A percentile compares a stretch with the other conserved stretches of the same genome.
Evolutionary conservation across 495 filamentous ascomycete genomes (phyloP).

Genomic region (Talaromyces proteolyticus): DNA sequence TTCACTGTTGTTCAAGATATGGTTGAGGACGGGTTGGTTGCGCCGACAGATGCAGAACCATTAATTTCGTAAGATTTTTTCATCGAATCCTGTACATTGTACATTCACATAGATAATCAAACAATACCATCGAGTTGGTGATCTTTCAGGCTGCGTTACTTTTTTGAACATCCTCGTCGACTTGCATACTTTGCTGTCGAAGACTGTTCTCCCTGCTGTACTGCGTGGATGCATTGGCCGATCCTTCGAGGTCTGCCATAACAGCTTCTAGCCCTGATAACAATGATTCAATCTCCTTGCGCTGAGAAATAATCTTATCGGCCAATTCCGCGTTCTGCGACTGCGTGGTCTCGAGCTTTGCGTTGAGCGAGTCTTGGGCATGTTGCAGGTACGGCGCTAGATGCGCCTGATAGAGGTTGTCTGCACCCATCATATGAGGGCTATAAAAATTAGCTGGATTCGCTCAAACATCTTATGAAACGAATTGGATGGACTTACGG

Average conservation of each 20-base stretch:
- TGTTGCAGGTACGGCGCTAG: constrained; percentile 59
- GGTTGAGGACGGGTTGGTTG: constrained; percentile 43
- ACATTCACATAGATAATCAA: constrained; percentile 4
- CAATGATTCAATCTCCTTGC: constrained; percentile 66
- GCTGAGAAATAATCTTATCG: constrained; percentile 57
- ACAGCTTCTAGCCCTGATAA: constrained; percentile 58
- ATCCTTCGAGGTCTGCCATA: constrained; percentile 64
- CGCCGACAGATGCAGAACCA: constrained; percentile 25
- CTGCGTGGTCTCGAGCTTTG: constrained; percentile 54
- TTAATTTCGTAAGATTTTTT: constrained; percentile 26
- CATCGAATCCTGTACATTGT: constrained; percentile 4
- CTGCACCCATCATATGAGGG: constrained; percentile 70
- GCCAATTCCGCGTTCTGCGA: constrained; percentile 59
- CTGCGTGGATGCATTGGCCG: constrained; percentile 42
- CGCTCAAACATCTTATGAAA: constrained; percentile 3
- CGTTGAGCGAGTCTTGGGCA: constrained; percentile 55
- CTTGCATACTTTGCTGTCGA: constrained; percentile 36
- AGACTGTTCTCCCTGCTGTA: constrained; percentile 32
- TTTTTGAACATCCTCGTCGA: constrained; percentile 36
- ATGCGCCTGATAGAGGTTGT: constrained; percentile 62
- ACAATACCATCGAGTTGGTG: background rate
- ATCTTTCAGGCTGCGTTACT: constrained; percentile 15
- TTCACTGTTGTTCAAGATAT: constrained; percentile 38
- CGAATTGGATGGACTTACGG: constrained; percentile 25
- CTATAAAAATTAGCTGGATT: constrained; percentile 26